A percentile compares a stretch with the other conserved stretches of the same genome.
phyloP scores from a whole-genome alignment of 306 rosid species.

The Malus sylvestris region DNA sequence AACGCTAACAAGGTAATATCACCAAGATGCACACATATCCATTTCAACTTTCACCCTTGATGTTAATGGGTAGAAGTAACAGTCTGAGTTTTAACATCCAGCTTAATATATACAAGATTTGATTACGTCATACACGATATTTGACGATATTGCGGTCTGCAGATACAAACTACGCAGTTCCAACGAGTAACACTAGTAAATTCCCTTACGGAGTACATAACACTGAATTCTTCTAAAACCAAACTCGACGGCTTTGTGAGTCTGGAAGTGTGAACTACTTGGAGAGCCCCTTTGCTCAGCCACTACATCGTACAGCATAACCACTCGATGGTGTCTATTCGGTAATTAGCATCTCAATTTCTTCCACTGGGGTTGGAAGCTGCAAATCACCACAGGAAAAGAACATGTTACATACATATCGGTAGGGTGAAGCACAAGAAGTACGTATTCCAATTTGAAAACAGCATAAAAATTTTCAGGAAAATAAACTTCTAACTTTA shows the following conservation, averaged over 20 bases:
- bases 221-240: background rate
- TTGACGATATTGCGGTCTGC: too few relatives aligned
- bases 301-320: constrained; percentile 1
- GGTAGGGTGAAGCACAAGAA: background rate
- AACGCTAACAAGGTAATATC: background rate
- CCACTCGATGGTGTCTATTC: constrained; percentile 39
- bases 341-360: constrained; percentile 71
- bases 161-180: background rate
- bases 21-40: background rate
- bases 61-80: background rate
- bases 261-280: background rate
- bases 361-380: constrained; percentile 60
- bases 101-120: background rate
- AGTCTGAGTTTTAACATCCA: background rate
- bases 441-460: background rate
- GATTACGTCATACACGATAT: background rate
- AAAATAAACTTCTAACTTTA: background rate
- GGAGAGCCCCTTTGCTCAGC: constrained; percentile 16
- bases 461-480: background rate
- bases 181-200: background rate
- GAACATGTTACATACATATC: background rate
- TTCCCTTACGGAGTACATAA: background rate
- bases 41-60: background rate
- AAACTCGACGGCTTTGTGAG: constrained; percentile 3
- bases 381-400: constrained; percentile 39